These are phyloP conservation scores for Rhododendron mucronatum DNA, from an alignment of 148 eudicot genomes.

Conservation along the genomic window DNA sequence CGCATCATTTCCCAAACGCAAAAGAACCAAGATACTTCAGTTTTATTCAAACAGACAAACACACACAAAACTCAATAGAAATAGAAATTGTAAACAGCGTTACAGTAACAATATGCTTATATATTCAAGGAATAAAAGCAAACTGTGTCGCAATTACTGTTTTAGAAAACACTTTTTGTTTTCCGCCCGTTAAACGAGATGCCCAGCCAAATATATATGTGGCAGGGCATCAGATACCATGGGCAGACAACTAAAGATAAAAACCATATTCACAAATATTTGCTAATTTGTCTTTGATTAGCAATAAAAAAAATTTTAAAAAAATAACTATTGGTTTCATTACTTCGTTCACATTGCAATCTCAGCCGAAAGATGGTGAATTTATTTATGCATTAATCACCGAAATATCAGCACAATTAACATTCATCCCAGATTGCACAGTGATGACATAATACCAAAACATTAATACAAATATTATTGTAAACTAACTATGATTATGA, in stretches of 20 bases:
- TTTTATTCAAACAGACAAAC: not conserved
- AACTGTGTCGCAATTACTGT: slow-evolving; percentile 24
- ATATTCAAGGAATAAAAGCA: slow-evolving; percentile 4
- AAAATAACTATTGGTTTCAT: not conserved
- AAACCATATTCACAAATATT: not conserved
- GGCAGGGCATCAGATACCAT: slow-evolving; percentile 18
- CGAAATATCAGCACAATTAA: not conserved
- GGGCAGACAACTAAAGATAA: not conserved
- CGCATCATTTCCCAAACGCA: slow-evolving; percentile 10
- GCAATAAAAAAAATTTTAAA: too few species aligned
- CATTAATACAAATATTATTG: too few species aligned
- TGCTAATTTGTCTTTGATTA: not conserved
- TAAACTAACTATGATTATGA: not conserved
- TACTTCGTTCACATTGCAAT: not conserved
- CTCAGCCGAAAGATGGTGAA: slow-evolving; percentile 33
- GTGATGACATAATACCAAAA: not conserved
- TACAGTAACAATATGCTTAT: slow-evolving; percentile 16
- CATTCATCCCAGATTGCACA: slow-evolving; percentile 15
- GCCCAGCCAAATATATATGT: not conserved
- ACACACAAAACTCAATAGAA: not conserved
- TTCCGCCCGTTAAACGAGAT: slow-evolving; percentile 13
- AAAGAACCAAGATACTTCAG: too few species aligned
- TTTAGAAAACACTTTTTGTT: not conserved
- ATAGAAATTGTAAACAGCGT: slow-evolving; percentile 10
- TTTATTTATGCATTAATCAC: slow-evolving; percentile 11